Evolutionary conservation across 139 green algal genomes (phyloP), one percentile per base, ranked within the genome.

Genomic region (Prasinococcaceae sp.): DNA sequence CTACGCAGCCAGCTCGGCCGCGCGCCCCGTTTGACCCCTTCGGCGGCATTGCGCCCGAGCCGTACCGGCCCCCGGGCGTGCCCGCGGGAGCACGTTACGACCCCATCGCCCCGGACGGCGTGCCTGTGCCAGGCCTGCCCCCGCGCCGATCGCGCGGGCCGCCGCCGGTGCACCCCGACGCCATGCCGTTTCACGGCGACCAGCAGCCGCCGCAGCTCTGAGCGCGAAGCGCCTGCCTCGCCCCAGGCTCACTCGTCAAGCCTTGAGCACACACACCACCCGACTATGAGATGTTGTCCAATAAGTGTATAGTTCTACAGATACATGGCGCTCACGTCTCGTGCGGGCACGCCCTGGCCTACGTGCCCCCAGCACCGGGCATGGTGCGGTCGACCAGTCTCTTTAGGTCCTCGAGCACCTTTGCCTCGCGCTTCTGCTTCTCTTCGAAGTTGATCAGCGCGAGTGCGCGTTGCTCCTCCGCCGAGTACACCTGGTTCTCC

Each of bases 381-480:
- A 40, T n/a, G 33, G 72, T 79, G 30, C 63, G 51, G 19, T 83
- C 55, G 32, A 95, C 84, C 29, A 95, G 67, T 12, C 30, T 38
- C 57, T 81, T 73, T 73, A 95, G 83, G 54, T 93, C 82, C 36
- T 80, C 71, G 61, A 94, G 54, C 19, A 97, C 80, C 66, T 86
- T 79, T 3, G 80, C 58, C 74, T 98, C 90, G 63, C 93, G 92
- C 30, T 63, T 50, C 71, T 89, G 85, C 58, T 92, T 93, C 70
- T 96, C 90, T 70, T 97, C 89, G 58, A 87, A 93, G 74, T 97
- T 97, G 68, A 92, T 86, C 84, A 96, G 92, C 3, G 90, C 90
- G 60, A 98, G 73, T 24, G 90, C 90, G 14, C 84, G 77, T 70
- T 96, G 94, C 66, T 98, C 90, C 64, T 98, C 90, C 0, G 90